Conservation (phyloP, 176 grass and related monocot species). For the Carex cristatella region DNA sequence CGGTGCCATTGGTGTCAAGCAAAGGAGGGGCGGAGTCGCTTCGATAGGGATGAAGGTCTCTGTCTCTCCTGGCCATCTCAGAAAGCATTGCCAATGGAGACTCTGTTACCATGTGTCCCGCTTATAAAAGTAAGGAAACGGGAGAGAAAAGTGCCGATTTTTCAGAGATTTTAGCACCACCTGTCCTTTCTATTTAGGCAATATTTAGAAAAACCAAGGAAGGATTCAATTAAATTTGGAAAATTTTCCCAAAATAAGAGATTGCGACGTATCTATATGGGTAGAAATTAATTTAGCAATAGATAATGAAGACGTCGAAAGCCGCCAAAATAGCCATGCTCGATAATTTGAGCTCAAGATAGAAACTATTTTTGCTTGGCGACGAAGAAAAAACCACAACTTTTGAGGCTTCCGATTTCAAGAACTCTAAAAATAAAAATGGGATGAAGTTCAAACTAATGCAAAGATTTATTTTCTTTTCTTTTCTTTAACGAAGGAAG, state of each 20-base stretch:
- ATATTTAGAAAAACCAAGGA: neutral
- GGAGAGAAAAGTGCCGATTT: constrained; percentile 4
- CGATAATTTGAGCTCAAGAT: neutral
- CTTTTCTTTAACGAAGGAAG: neutral
- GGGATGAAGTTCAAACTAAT: neutral
- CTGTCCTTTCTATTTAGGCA: neutral
- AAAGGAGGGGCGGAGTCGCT: constrained; percentile 73
- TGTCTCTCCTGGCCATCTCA: constrained; percentile 39
- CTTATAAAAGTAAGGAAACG: neutral
- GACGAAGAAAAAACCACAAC: constrained; percentile 3
- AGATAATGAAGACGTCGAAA: neutral
- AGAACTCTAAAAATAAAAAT: neutral
- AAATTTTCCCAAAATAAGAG: neutral
- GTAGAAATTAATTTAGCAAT: neutral
- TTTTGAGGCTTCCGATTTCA: neutral
- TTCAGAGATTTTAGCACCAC: constrained; percentile 6
- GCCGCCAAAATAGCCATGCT: neutral
- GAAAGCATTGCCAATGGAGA: constrained; percentile 33
- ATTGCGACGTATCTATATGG: neutral
- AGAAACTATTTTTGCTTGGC: constrained; percentile 1
- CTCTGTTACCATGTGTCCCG: neutral
- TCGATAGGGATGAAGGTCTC: constrained; percentile 59
- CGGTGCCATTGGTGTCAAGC: constrained; percentile 32
- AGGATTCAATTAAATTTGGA: neutral
- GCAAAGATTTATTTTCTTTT: constrained; percentile 1